phyloP scores from a whole-genome alignment of 805 yeast genomes.

The Wickerhamomyces canadensis region DNA sequence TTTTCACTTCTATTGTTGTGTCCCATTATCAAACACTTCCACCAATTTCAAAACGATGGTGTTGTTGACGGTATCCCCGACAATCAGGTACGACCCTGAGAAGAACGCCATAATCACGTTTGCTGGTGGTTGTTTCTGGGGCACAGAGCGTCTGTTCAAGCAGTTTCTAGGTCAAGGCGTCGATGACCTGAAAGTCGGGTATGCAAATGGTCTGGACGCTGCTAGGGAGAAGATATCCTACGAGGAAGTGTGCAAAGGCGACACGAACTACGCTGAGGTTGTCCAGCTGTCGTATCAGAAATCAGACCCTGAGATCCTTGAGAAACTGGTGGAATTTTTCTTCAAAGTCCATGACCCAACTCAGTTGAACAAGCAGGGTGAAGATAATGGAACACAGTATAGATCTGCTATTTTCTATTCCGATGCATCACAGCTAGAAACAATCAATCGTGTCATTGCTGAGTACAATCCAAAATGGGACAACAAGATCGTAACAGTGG shows the following conservation, averaged over 20 bases:
- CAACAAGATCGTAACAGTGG: conserved; percentile 59
- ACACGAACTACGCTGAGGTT: conserved; percentile 75
- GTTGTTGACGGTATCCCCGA: conserved; percentile 1
- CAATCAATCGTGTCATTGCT: conserved; percentile 41
- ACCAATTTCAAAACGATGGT: background rate
- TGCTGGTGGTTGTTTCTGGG: conserved; percentile 60
- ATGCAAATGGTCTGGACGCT: conserved; percentile 59
- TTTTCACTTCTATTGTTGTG: too few relatives aligned
- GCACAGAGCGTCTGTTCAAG: conserved; percentile 75
- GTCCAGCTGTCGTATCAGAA: conserved; percentile 84
- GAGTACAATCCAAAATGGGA: conserved; percentile 67
- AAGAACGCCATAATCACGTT: conserved; percentile 2
- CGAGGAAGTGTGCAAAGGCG: conserved; percentile 33
- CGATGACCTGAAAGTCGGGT: conserved; percentile 75
- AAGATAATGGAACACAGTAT: conserved; percentile 86
- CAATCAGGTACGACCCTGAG: conserved; percentile 1
- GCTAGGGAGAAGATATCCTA: background rate
- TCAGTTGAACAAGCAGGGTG: conserved; percentile 75
- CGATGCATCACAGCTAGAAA: conserved; percentile 36
- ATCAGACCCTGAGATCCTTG: conserved; percentile 32
- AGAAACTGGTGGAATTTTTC: conserved; percentile 72
- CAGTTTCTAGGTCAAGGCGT: conserved; percentile 53
- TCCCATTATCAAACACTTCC: too few relatives aligned
- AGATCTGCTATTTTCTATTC: conserved; percentile 76
- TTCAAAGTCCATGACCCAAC: conserved; percentile 96